Base-by-base conservation (phyloP, 2,329 filamentous ascomycete genomes). In the Bipolaris sorokiniana region DNA sequence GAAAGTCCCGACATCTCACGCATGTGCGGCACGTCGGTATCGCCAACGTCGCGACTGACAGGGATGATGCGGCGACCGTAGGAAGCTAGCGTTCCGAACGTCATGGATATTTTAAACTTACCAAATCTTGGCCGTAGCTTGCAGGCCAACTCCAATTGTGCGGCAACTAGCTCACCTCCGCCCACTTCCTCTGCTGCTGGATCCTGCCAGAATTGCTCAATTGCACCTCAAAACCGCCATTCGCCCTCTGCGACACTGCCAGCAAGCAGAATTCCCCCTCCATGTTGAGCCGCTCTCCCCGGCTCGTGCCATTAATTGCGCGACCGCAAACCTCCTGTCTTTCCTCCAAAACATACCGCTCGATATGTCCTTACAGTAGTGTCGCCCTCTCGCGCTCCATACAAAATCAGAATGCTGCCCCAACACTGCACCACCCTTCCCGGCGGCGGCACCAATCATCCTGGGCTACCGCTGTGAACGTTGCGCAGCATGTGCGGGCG, bases 381-480 rank as follows among this genome's bases (percentile, higher is more conserved):
- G n/a, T 48, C 48, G 52, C 52, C 15, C 41, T 58, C 34, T 37
- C 46, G 15, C 56, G 40, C 54, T 51, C 49, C n/a, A 37, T 36
- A 34, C 49, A 51, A 34, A 50, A 36, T 7, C 44, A 23, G 7
- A 60, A 57, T 46, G 46, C 34, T 31, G 33, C 69, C 40, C 67
- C 73, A 50, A 66, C 64, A 42, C 66, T 70, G 54, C 68, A 70
- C 59, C 71, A 79, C 55, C 76, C 79, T 7, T 72, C 77, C 44
- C 69, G 73, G 58, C 78, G 80, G 72, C 77, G 80, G 61, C 75
- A 79, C 52, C 80, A 83, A 61, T 92, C 89, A n/a, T 87, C 88
- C 48, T 91, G 90, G 84, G 89, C 88, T 2, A 89, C 91, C 42
- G 90, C 90, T 7, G 88, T 91, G 34, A 82, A 82, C 44, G 83